Evolutionary conservation across 2,329 filamentous ascomycete genomes (phyloP).

Genomic region (Sclerotinia sclerotiorum): DNA sequence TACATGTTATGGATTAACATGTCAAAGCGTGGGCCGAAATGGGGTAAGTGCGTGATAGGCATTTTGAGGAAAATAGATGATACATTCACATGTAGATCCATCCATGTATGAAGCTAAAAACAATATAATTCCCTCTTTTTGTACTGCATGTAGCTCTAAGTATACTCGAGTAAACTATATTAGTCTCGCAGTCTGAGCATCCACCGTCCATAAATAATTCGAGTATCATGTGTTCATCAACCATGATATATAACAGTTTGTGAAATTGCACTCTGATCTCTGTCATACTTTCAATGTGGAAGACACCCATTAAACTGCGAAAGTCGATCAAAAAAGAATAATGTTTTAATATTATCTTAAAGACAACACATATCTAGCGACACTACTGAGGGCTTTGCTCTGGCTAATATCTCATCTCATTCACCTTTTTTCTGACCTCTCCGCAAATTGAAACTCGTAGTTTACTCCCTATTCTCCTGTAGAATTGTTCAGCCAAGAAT

Average conservation of each 20-base stretch:
- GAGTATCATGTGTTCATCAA: not conserved
- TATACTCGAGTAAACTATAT: not conserved
- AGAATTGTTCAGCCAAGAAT: not conserved
- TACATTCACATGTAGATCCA: not conserved
- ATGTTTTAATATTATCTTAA: not conserved
- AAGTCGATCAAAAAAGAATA: not conserved
- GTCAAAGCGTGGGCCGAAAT: not conserved
- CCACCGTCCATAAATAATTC: not conserved
- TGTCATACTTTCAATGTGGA: not conserved
- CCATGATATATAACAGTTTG: not conserved
- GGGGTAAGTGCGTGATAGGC: not conserved
- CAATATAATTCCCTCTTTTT: not conserved
- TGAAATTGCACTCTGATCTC: not conserved
- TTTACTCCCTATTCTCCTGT: not conserved
- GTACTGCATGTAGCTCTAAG: not conserved
- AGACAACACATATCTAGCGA: not conserved
- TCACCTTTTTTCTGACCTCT: not conserved
- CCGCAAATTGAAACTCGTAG: not conserved
- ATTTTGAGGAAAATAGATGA: not conserved
- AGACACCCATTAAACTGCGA: not conserved
- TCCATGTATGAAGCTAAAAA: too few relatives aligned
- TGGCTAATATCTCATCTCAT: not conserved
- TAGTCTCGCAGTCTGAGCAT: not conserved
- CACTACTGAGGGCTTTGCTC: too few relatives aligned
- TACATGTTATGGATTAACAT: too few relatives aligned